Conservation (phyloP, 2,329 filamentous ascomycete genomes). For the Pseudopithomyces maydicus region DNA sequence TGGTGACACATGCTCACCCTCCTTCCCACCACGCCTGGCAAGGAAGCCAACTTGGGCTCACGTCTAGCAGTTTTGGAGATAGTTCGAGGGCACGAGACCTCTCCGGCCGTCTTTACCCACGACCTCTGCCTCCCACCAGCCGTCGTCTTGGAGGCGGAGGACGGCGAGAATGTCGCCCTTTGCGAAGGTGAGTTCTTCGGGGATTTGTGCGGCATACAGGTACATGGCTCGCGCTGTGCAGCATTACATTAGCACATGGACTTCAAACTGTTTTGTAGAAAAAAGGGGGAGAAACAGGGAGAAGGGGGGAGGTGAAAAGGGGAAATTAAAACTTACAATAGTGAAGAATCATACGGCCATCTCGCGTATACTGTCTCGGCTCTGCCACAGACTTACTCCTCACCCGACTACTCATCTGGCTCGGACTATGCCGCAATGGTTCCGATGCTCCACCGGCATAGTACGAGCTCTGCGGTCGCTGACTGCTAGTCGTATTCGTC, state of each 20-base stretch:
- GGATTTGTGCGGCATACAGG: conserved; percentile 91
- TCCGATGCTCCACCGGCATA: conserved; percentile 43
- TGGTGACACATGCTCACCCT: too few species aligned
- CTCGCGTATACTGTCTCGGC: conserved; percentile 79
- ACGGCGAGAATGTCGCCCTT: conserved; percentile 94
- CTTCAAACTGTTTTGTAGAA: background rate
- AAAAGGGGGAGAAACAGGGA: background rate
- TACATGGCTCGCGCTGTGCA: conserved; percentile 85
- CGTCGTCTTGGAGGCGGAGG: conserved; percentile 90
- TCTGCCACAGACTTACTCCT: conserved; percentile 88
- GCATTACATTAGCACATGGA: background rate
- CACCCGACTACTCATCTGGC: conserved; percentile 50
- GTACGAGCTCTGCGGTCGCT: conserved; percentile 52
- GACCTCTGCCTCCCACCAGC: conserved; percentile 99
- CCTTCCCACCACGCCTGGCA: too few species aligned
- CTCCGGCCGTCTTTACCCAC: conserved; percentile 64
- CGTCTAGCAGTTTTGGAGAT: conserved; percentile 61
- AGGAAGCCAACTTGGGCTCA: too few species aligned
- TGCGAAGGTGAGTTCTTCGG: conserved; percentile 88
- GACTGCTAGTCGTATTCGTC: conserved; percentile 19
- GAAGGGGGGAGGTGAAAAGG: too few species aligned
- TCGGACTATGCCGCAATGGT: conserved; percentile 29
- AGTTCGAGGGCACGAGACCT: conserved; percentile 70
- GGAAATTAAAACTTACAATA: conserved; percentile 72
- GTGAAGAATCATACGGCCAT: conserved; percentile 86